phyloP scores from a whole-genome alignment of 768 basidiomycete genomes.

The Mycena polygramma region DNA sequence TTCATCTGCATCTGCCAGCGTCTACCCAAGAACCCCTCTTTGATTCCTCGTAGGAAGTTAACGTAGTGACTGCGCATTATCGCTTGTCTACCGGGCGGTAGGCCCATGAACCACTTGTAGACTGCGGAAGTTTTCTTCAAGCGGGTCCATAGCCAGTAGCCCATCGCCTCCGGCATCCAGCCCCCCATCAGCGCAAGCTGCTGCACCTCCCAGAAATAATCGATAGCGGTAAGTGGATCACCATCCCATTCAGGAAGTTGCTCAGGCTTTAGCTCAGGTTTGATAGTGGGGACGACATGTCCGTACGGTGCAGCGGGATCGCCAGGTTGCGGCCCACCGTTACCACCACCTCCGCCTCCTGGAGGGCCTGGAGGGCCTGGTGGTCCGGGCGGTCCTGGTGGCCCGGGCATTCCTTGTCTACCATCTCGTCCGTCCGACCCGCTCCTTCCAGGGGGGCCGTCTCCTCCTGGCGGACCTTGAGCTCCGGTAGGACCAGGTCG shows the following conservation, averaged over 20 bases:
- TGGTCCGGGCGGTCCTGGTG: no score
- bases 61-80: constrained; percentile 14
- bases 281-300: constrained; percentile 1
- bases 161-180: background rate
- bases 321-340: background rate
- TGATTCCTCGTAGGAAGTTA: background rate
- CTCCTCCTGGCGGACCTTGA: no score
- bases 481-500: no score
- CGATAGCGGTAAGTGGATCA: background rate
- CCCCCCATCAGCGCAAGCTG: constrained; percentile 8
- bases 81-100: background rate
- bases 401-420: no score
- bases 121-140: background rate
- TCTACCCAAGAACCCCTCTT: background rate
- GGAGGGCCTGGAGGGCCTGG: no score
- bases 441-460: no score
- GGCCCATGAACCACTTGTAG: background rate
- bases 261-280: background rate
- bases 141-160: background rate
- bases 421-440: no score
- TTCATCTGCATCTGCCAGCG: background rate
- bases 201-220: background rate
- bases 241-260: constrained; percentile 10
- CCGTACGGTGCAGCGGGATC: constrained; percentile 5
- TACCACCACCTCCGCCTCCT: background rate